Evolutionary conservation across 2,329 filamentous ascomycete species (phyloP).

Genomic region (Cordyceps pruinosa): DNA sequence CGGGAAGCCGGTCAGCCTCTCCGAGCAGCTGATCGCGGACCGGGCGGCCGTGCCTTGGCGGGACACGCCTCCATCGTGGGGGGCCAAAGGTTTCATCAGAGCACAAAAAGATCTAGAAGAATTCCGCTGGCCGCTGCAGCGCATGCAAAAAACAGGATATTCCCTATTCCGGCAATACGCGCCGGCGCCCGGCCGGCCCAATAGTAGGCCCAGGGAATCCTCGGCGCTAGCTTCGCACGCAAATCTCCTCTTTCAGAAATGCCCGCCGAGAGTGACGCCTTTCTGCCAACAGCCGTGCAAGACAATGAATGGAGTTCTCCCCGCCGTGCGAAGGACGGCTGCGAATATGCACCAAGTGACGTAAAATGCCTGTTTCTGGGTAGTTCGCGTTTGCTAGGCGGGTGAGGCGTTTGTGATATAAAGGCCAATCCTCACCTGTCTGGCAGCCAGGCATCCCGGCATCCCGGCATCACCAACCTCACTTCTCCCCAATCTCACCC

Average conservation of each 20-base stretch:
- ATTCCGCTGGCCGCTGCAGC: not conserved
- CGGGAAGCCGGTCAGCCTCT: no score
- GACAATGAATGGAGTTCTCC: not conserved
- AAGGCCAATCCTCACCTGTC: not conserved
- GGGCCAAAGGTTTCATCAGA: no score
- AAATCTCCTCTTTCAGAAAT: conserved; percentile 8
- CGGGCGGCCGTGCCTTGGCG: not conserved
- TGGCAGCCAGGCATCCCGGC: not conserved
- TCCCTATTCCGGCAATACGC: not conserved
- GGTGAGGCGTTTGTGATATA: not conserved
- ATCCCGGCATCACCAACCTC: not conserved
- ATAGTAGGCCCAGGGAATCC: not conserved
- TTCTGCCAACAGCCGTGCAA: not conserved
- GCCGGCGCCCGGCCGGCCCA: not conserved
- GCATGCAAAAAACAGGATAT: not conserved
- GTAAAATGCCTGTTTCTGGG: not conserved
- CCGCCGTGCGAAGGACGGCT: not conserved
- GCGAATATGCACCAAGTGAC: not conserved
- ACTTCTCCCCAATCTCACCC: not conserved
- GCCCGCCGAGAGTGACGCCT: conserved; percentile 3
- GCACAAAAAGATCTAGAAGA: not conserved
- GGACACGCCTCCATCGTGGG: no score
- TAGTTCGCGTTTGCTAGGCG: not conserved
- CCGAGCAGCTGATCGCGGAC: not conserved
- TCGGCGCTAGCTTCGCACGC: not conserved